Base-by-base conservation (phyloP, 495 filamentous ascomycete genomes). In the Podospora didyma region DNA sequence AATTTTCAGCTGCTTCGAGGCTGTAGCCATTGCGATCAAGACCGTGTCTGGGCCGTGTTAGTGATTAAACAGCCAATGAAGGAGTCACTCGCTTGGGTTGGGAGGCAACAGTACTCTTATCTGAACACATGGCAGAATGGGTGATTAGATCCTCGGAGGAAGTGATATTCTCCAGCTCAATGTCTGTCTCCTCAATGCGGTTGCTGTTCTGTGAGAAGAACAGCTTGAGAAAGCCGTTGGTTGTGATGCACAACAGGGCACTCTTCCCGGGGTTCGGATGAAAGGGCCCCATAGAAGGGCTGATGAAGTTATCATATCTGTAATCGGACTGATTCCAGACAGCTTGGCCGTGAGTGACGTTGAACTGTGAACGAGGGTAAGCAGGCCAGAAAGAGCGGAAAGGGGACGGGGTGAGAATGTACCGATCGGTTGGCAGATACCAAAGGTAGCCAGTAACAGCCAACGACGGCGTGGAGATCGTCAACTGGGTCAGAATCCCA, bases 401-500 rank as follows among this genome's bases (percentile, higher is more conserved):
- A 21, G n/a, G 2, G 2, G 23, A 19, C 9, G 35, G 14, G 39
- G 26, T 7, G 21, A 17, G 12, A 24, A 69, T 73, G 60, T 73
- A 84, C 82, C 52, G 72, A 74, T 57, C 82, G 79, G 52, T 79
- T 61, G 39, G 61, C 62, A n/a, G 22, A 17, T 9, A 16, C 16
- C n/a, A 80, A 68, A 62, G 83, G 86, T 45, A 96, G 72, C 92
- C 92, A 96, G 71, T 87, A 86, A 69, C 89, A 80, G 5, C 91
- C 92, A 20, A 96, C 88, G n/a, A 95, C 75, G 42, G 84, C 82
- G 53, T 82, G 80, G 19, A 86, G 74, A 58, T 95, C 88, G 62
- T 91, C 88, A 46, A 86, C 75, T 11, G 80, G 70, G 61, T 90
- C 88, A 35, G 73, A 62, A 19, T 79, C 69, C 60, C 82, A 82